These are phyloP conservation scores for Trichoderma harzianum DNA, from an alignment of 2,329 filamentous ascomycete species.

Conservation along the genomic window DNA sequence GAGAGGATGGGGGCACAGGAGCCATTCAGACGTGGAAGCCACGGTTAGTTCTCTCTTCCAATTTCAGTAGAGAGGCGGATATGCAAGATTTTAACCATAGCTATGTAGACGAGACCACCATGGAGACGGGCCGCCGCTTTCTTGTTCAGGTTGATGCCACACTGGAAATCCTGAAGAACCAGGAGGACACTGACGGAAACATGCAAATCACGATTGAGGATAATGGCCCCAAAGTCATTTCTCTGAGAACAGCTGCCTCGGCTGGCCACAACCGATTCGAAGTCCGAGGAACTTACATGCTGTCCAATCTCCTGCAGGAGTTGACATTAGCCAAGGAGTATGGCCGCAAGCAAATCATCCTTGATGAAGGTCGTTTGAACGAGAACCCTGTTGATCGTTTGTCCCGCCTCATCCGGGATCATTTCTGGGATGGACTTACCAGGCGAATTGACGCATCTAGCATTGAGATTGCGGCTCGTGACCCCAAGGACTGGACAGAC, in stretches of 20 bases:
- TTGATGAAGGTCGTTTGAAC: constrained; percentile 86
- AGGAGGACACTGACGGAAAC: constrained; percentile 92
- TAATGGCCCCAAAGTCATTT: constrained; percentile 83
- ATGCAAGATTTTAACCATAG: not conserved
- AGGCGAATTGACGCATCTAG: constrained; percentile 84
- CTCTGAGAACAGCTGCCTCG: constrained; percentile 79
- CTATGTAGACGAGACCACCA: constrained; percentile 66
- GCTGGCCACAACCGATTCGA: constrained; percentile 86
- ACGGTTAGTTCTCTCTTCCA: constrained; percentile 41
- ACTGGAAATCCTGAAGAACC: constrained; percentile 70
- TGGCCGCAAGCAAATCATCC: constrained; percentile 81
- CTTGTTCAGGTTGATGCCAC: constrained; percentile 84
- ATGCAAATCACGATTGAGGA: constrained; percentile 98
- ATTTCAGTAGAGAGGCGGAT: not conserved
- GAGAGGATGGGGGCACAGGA: constrained; percentile 50
- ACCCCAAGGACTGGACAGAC: constrained; percentile 93
- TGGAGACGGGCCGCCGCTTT: constrained; percentile 68
- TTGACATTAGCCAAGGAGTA: constrained; percentile 88
- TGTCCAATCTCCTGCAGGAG: constrained; percentile 94
- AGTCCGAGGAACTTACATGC: constrained; percentile 92
- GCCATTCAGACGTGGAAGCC: constrained; percentile 57
- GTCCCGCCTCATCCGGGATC: constrained; percentile 78
- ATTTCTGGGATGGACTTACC: constrained; percentile 91
- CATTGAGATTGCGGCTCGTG: constrained; percentile 79
- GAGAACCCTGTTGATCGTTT: constrained; percentile 93